Conservation (phyloP, 2,329 filamentous ascomycete genomes). For the Berkeleyomyces basicola region DNA sequence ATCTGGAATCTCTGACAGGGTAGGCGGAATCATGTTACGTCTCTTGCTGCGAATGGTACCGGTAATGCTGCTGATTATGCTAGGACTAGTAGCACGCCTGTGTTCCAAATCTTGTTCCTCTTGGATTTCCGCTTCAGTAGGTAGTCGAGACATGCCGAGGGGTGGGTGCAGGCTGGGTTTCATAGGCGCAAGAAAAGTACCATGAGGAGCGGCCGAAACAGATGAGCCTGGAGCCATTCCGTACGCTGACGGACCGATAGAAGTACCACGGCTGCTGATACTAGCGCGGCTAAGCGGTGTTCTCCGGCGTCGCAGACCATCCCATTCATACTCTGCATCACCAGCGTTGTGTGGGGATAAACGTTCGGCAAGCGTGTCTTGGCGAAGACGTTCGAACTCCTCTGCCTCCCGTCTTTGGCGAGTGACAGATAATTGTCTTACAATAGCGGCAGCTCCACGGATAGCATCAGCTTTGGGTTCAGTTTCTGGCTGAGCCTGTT, state of each 20-base stretch:
- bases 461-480: conserved; percentile 96
- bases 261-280: conserved; percentile 16
- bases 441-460: conserved; percentile 72
- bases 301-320: conserved; percentile 64
- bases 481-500: conserved; percentile 88
- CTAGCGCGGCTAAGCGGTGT: conserved; percentile 25
- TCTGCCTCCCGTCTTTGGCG: conserved; percentile 64
- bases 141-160: conserved; percentile 75
- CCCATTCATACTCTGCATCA: conserved; percentile 59
- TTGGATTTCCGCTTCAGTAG: conserved; percentile 45
- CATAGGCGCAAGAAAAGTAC: background rate
- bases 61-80: conserved; percentile 37
- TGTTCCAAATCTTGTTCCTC: conserved; percentile 29
- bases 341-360: conserved; percentile 69
- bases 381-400: conserved; percentile 61
- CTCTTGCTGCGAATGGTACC: conserved; percentile 32
- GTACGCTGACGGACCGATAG: conserved; percentile 6
- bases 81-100: conserved; percentile 19
- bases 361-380: conserved; percentile 55
- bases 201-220: background rate
- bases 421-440: conserved; percentile 62
- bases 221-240: conserved; percentile 8
- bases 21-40: conserved; percentile 21
- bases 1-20: conserved; percentile 29
- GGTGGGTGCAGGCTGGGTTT: conserved; percentile 44